Conservation (phyloP, 176 grass and related monocot species). For the Bothriochloa decipiens region DNA sequence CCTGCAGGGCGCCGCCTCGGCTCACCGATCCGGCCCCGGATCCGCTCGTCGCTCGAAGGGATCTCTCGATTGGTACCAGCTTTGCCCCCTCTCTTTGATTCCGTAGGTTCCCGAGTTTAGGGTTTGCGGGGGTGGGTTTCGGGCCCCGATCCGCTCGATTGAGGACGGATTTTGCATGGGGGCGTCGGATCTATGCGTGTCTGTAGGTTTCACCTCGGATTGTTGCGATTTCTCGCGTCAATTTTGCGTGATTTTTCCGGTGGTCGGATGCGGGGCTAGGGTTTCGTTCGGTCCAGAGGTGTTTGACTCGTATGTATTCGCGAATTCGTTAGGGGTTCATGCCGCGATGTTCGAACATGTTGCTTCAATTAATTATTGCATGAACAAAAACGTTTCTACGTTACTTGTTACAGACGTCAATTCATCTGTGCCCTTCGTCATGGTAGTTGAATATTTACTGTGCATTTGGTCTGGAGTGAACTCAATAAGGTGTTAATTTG, state of each 20-base stretch:
- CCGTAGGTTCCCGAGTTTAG: constrained; percentile 41
- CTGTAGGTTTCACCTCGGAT: background rate
- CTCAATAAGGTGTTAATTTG: background rate
- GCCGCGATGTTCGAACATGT: background rate
- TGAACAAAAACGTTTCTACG: background rate
- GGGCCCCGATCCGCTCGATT: constrained; percentile 40
- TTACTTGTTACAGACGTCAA: background rate
- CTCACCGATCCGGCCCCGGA: constrained; percentile 22
- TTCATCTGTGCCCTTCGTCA: background rate
- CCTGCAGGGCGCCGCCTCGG: background rate
- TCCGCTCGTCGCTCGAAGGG: constrained; percentile 34
- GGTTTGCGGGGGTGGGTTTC: constrained; percentile 34
- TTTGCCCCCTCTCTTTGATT: constrained; percentile 32
- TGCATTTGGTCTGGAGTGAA: background rate
- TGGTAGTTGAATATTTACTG: background rate
- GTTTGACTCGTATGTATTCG: background rate
- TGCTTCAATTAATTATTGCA: background rate
- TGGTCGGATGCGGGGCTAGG: constrained; percentile 21
- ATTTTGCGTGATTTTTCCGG: constrained; percentile 26
- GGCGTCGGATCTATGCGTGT: background rate
- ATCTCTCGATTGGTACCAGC: constrained; percentile 31
- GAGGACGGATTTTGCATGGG: background rate
- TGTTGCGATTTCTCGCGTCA: background rate
- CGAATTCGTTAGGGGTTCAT: background rate
- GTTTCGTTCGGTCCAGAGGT: constrained; percentile 27